Evolutionary conservation across 257 asterid genomes (phyloP).

Genomic region (Nicotiana knightiana): DNA sequence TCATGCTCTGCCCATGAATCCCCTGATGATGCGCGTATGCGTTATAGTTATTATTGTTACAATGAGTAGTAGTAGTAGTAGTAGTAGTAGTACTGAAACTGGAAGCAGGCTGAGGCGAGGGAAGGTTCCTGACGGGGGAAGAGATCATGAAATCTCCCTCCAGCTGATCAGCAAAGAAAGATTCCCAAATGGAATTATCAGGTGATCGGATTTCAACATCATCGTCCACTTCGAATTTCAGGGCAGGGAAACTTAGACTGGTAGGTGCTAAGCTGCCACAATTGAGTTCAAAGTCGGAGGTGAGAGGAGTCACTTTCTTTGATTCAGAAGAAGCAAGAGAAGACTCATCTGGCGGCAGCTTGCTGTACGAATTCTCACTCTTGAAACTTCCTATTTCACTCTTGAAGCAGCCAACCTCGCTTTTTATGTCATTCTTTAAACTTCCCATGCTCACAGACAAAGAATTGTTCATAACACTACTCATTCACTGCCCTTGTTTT

Average conservation of each 20-base stretch:
- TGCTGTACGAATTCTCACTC: slow-evolving; percentile 20
- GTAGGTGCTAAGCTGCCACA: slow-evolving; percentile 4
- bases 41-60: not conserved
- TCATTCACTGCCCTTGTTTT: not conserved
- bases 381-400: slow-evolving; percentile 11
- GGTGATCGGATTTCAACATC: slow-evolving; percentile 47
- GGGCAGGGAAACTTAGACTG: slow-evolving; percentile 17
- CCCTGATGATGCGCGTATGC: slow-evolving; percentile 16
- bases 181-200: slow-evolving; percentile 60
- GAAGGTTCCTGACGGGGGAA: slow-evolving; percentile 53
- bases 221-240: slow-evolving; percentile 39
- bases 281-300: slow-evolving; percentile 22
- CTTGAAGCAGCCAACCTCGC: slow-evolving; percentile 18
- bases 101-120: slow-evolving; percentile 30
- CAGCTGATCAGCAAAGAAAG: slow-evolving; percentile 52
- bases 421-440: slow-evolving; percentile 28
- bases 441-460: slow-evolving; percentile 27
- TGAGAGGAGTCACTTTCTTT: slow-evolving; percentile 14
- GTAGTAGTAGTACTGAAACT: not conserved
- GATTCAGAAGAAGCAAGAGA: slow-evolving; percentile 11
- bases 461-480: slow-evolving; percentile 22
- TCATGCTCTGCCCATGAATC: slow-evolving; percentile 21
- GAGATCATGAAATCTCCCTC: slow-evolving; percentile 73
- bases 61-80: no score
- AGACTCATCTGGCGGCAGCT: slow-evolving; percentile 20